These are phyloP conservation scores for Fusarium xylarioides DNA, from an alignment of 2,329 filamentous ascomycete species.

Conservation along the genomic window DNA sequence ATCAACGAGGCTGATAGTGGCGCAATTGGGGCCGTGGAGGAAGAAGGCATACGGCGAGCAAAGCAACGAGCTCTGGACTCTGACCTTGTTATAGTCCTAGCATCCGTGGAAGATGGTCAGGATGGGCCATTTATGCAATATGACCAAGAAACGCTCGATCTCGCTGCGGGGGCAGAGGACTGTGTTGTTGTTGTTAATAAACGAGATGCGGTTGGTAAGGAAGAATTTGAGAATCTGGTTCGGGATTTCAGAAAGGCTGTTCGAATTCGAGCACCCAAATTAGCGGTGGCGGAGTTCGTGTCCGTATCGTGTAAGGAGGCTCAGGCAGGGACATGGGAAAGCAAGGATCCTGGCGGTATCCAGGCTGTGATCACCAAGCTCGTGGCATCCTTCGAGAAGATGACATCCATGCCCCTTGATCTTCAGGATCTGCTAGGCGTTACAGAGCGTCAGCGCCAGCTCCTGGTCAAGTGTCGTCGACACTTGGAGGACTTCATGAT, in stretches of 20 bases:
- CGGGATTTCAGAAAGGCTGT: slow-evolving; percentile 48
- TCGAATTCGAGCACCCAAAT: slow-evolving; percentile 25
- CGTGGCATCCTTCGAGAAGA: slow-evolving; percentile 70
- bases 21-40: slow-evolving; percentile 77
- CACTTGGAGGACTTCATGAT: slow-evolving; percentile 79
- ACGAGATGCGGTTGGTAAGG: slow-evolving; percentile 57
- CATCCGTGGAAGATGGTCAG: slow-evolving; percentile 70
- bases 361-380: slow-evolving; percentile 74
- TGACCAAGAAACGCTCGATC: slow-evolving; percentile 63
- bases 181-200: slow-evolving; percentile 71
- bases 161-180: slow-evolving; percentile 60
- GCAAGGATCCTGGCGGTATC: slow-evolving; percentile 69
- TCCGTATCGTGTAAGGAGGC: slow-evolving; percentile 78
- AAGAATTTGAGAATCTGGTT: slow-evolving; percentile 51
- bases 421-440: slow-evolving; percentile 89
- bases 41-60: slow-evolving; percentile 90
- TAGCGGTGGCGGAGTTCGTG: slow-evolving; percentile 48
- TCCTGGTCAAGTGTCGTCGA: slow-evolving; percentile 76
- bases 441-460: slow-evolving; percentile 85
- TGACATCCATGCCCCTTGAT: slow-evolving; percentile 76
- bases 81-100: slow-evolving; percentile 84
- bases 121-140: slow-evolving; percentile 57
- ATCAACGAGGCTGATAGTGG: slow-evolving; percentile 19
- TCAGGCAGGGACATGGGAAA: slow-evolving; percentile 39
- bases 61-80: slow-evolving; percentile 82